Percentiles rank a stretch among this genome's conserved stretches.
Evolutionary conservation across 345 rosid genomes (phyloP).

Genomic region (Murraya koenigii): DNA sequence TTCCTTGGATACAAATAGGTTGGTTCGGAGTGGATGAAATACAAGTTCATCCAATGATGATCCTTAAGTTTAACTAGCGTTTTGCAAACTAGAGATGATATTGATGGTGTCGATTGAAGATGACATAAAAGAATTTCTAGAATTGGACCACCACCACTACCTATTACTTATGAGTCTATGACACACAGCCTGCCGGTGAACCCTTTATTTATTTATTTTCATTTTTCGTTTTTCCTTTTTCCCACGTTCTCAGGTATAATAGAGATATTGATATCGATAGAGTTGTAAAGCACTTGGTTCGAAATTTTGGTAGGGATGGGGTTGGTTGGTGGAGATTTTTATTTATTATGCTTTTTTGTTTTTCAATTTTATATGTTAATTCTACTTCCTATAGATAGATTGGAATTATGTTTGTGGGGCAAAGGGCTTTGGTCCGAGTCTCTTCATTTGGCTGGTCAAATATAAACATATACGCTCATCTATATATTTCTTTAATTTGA

Average conservation of each 20-base stretch:
- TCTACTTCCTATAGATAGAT: background rate
- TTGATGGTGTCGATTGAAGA: background rate
- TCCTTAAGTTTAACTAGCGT: background rate
- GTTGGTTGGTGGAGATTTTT: conserved; percentile 13
- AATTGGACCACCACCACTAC: conserved; percentile 24
- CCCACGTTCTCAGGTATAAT: background rate
- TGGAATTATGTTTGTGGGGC: background rate
- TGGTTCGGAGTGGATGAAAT: background rate
- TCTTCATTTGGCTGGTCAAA: conserved; percentile 17
- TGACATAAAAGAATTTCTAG: conserved; percentile 11
- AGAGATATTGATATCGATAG: background rate
- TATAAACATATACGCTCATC: conserved; percentile 1
- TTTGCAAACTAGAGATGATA: background rate
- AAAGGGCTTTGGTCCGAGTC: background rate
- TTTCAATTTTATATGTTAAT: background rate
- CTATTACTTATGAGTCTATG: background rate
- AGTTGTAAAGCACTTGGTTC: conserved; percentile 18
- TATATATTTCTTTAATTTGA: background rate
- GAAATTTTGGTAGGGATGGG: conserved; percentile 10
- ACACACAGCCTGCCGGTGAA: conserved; percentile 5
- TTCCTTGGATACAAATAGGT: background rate
- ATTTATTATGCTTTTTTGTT: background rate
- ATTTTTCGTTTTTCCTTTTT: background rate
- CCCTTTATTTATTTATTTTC: background rate
- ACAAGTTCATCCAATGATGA: background rate